Percentiles rank a stretch among this genome's conserved stretches.
Evolutionary conservation across 2,329 filamentous ascomycete genomes (phyloP).

Genomic region (Xylaria polymorpha): DNA sequence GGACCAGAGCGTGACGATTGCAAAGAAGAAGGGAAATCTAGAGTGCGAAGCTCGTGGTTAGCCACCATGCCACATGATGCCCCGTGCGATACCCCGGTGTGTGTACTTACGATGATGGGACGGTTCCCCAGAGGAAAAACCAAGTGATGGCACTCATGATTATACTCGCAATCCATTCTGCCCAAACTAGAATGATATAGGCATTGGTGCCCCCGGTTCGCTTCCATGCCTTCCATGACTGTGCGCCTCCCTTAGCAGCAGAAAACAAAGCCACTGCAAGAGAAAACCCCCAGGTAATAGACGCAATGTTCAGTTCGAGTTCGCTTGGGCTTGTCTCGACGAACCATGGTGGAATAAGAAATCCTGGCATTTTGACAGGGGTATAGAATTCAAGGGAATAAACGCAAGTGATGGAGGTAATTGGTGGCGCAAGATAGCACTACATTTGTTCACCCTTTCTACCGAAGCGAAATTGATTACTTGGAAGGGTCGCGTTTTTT

Average conservation of each 20-base stretch:
- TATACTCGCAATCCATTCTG: constrained; percentile 23
- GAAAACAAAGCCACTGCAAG: neutral
- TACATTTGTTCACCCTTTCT: too few species aligned
- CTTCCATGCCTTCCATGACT: constrained; percentile 16
- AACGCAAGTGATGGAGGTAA: too few species aligned
- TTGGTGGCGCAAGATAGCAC: too few species aligned
- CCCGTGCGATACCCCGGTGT: neutral
- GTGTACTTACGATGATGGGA: constrained; percentile 16
- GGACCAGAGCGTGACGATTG: constrained; percentile 47
- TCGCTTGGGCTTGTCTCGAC: neutral
- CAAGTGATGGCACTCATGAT: constrained; percentile 10
- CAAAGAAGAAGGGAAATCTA: constrained; percentile 19
- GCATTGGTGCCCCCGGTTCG: constrained; percentile 2
- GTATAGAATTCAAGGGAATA: neutral
- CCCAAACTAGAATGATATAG: constrained; percentile 29
- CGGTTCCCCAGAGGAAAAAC: constrained; percentile 7
- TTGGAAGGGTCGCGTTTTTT: too few species aligned
- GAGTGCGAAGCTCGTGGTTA: neutral
- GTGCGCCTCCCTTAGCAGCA: neutral
- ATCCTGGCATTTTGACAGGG: constrained; percentile 1
- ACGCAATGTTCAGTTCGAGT: constrained; percentile 8
- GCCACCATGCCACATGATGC: neutral
- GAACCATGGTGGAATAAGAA: constrained; percentile 13
- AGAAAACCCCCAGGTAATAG: constrained; percentile 8
- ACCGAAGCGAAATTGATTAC: too few species aligned